phyloP scores from a whole-genome alignment of 768 basidiomycete genomes.

The Phylloporus sp. region DNA sequence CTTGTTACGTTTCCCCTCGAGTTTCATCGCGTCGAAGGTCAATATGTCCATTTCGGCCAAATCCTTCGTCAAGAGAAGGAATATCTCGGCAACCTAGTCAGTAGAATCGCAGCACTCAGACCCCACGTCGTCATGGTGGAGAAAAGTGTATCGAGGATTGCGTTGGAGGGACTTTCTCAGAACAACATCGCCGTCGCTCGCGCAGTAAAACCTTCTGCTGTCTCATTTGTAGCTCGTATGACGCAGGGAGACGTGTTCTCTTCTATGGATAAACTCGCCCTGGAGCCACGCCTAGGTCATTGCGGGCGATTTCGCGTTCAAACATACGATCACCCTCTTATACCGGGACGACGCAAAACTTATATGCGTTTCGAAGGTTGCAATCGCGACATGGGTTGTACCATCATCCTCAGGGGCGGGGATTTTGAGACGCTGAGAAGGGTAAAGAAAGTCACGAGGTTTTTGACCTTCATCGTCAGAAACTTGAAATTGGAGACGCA shows the following conservation, averaged over 20 bases:
- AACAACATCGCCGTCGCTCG: constrained; percentile 89
- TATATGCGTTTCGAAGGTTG: constrained; percentile 99
- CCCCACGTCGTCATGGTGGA: constrained; percentile 93
- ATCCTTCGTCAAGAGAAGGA: constrained; percentile 90
- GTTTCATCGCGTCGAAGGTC: constrained; percentile 87
- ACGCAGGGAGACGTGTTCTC: constrained; percentile 94
- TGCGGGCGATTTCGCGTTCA: constrained; percentile 83
- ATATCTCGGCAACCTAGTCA: constrained; percentile 82
- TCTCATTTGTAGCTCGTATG: constrained; percentile 86
- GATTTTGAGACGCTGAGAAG: constrained; percentile 74
- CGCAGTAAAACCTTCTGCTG: constrained; percentile 81
- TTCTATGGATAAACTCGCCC: constrained; percentile 88
- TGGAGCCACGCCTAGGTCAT: constrained; percentile 86
- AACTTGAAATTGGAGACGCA: constrained; percentile 92
- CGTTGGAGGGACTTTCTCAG: constrained; percentile 78
- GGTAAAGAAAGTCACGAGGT: constrained; percentile 89
- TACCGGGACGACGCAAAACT: constrained; percentile 92
- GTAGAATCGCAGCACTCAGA: constrained; percentile 82
- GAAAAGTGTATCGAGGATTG: constrained; percentile 85
- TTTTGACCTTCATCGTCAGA: constrained; percentile 88
- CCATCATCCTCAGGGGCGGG: constrained; percentile 86
- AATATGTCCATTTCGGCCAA: constrained; percentile 90
- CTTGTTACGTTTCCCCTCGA: constrained; percentile 93
- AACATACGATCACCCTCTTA: constrained; percentile 90
- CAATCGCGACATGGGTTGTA: constrained; percentile 88